These are phyloP conservation scores for Solanum habrochaites DNA, from an alignment of 257 asterid species.

Conservation along the genomic window DNA sequence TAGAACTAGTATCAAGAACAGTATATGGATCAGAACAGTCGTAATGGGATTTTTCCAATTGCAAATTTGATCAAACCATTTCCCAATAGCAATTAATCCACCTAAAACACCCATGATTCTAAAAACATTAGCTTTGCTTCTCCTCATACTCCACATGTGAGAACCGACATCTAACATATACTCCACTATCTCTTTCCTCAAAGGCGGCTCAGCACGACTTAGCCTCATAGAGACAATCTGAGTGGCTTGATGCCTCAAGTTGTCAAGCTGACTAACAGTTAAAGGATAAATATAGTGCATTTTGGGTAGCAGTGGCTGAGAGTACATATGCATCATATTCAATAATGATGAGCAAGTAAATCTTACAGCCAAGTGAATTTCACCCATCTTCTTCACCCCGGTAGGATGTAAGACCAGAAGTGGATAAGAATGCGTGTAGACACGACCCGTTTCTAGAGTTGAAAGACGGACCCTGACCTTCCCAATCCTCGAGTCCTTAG, in stretches of 20 bases:
- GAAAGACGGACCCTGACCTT: slow-evolving; percentile 73
- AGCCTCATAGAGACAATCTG: slow-evolving; percentile 56
- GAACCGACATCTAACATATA: slow-evolving; percentile 69
- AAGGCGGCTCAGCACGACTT: slow-evolving; percentile 68
- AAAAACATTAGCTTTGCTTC: slow-evolving; percentile 66
- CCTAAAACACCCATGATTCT: slow-evolving; percentile 53
- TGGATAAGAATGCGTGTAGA: slow-evolving; percentile 56
- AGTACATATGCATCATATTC: slow-evolving; percentile 61
- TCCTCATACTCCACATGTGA: slow-evolving; percentile 76
- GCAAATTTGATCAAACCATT: slow-evolving; percentile 69
- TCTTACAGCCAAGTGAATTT: slow-evolving; percentile 57
- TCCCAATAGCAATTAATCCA: slow-evolving; percentile 43
- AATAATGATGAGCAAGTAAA: slow-evolving; percentile 54
- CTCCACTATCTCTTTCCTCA: slow-evolving; percentile 67
- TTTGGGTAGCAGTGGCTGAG: slow-evolving; percentile 54
- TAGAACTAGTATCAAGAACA: slow-evolving; percentile 52
- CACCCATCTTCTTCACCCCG: slow-evolving; percentile 78
- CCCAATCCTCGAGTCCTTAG: slow-evolving; percentile 52
- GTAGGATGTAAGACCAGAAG: slow-evolving; percentile 55
- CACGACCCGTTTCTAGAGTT: slow-evolving; percentile 57
- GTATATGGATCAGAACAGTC: slow-evolving; percentile 50
- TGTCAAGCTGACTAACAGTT: slow-evolving; percentile 50
- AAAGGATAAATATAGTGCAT: slow-evolving; percentile 69
- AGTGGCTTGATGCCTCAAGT: slow-evolving; percentile 62
- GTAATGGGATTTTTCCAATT: slow-evolving; percentile 69